Evolutionary conservation across 148 eudicot genomes (phyloP).

Genomic region (Rhododendron vialii): DNA sequence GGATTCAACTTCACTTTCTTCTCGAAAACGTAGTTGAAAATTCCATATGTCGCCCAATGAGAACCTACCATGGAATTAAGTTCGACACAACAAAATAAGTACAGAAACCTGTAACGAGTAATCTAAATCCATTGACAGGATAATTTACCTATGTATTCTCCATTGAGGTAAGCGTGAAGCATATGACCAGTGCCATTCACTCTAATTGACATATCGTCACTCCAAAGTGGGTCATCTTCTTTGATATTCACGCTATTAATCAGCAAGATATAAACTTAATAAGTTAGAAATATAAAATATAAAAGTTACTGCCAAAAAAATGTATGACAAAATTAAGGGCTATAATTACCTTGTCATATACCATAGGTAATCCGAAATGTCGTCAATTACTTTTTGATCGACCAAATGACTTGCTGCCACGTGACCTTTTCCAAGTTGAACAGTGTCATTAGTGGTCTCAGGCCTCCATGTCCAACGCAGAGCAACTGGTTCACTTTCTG

Average conservation of each 20-base stretch:
- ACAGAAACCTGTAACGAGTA: not conserved
- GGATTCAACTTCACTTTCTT: conserved; percentile 24
- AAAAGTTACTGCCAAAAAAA: not conserved
- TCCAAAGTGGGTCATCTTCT: conserved; percentile 32
- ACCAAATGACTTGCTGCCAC: conserved; percentile 11
- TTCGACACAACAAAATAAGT: not conserved
- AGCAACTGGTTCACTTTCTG: conserved; percentile 22
- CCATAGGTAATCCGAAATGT: conserved; percentile 45
- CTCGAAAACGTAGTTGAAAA: conserved; percentile 27
- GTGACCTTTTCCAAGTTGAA: conserved; percentile 21
- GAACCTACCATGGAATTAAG: conserved; percentile 24
- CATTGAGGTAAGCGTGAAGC: conserved; percentile 40
- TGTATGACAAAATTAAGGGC: not conserved
- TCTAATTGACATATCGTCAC: conserved; percentile 30
- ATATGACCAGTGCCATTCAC: conserved; percentile 39
- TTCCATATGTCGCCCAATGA: conserved; percentile 25
- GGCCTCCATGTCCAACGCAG: conserved; percentile 40
- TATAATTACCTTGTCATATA: conserved; percentile 50
- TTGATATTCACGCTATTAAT: conserved; percentile 27
- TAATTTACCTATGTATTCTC: conserved; percentile 36
- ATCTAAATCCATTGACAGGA: not conserved
- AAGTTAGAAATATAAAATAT: not conserved
- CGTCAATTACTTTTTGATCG: conserved; percentile 34
- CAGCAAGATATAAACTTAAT: not conserved
- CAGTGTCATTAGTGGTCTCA: conserved; percentile 22